Base-by-base conservation (phyloP, 768 basidiomycete species). In the Agrocybe praecox region DNA sequence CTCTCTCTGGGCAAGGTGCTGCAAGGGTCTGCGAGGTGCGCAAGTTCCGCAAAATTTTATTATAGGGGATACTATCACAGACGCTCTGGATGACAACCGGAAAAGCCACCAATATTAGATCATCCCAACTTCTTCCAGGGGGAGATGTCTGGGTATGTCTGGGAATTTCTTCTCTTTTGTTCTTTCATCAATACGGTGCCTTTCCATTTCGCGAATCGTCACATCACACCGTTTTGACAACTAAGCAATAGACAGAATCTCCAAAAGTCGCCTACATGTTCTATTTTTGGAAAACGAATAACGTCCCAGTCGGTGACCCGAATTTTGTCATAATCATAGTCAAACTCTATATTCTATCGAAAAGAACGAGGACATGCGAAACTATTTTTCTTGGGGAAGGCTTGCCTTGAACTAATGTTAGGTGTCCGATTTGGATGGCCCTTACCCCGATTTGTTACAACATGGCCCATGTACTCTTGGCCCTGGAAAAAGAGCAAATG, bases 391-490 rank as follows among this genome's bases (percentile, higher is more conserved):
- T n/a, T 6, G 36, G 36, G 42, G 21, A 29, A 5, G 43, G 43
- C 12, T n/a, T 23, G n/a, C 26, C 23, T 32, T 53, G 52, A 40
- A 23, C 42, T 53, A 46, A 32, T 32, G 52, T 4, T 19, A 29
- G 24, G 2, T 53, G 26, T 53, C 44, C 42, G 52, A 53, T 53
- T 29, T 44, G 43, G 29, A 45, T 53, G 42, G 52, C 45, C 17
- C 52, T 46, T 40, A 40, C 36, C 52, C 52, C 52, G 52, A 45
- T 53, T 53, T 45, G 42, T 24, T 24, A 43, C 24, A 45, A 19
- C 26, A 53, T 46, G 52, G 19, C 43, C 24, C 45, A 45, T 45
- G 43, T 53, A 19, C 19, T 43, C 22, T 52, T 24, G 50, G 50
- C 40, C 51, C 51, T 52, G 51, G 50, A 52, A 52, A 43, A 23